These are phyloP conservation scores for Chalciporus sp. DNA, from an alignment of 1,284 basidiomycete species.

Conservation along the genomic window DNA sequence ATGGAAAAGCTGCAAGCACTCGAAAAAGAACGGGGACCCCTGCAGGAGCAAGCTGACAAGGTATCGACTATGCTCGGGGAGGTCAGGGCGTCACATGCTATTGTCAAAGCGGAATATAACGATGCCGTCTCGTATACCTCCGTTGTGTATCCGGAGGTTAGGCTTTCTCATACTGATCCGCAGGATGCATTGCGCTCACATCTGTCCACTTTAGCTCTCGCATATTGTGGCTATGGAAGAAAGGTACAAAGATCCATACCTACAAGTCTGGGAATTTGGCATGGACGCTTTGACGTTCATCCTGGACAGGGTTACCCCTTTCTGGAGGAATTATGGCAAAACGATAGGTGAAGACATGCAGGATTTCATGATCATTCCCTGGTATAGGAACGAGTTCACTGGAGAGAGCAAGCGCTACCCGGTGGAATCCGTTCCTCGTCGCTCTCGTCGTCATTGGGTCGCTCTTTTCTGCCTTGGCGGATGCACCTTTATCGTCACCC, in stretches of 20 bases:
- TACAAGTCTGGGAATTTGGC: conserved; percentile 75
- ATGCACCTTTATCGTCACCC: conserved; percentile 44
- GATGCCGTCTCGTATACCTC: conserved; percentile 68
- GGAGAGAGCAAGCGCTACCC: conserved; percentile 70
- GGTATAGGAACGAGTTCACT: conserved; percentile 80
- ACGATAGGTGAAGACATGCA: conserved; percentile 74
- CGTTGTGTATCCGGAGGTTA: conserved; percentile 73
- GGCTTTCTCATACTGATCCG: conserved; percentile 9
- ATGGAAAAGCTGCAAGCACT: conserved; percentile 43
- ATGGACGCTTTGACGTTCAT: conserved; percentile 73
- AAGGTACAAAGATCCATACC: conserved; percentile 73
- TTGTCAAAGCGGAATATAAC: conserved; percentile 67
- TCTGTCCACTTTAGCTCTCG: conserved; percentile 50
- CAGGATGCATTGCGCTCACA: conserved; percentile 3
- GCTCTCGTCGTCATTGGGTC: conserved; percentile 69
- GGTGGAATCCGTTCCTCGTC: conserved; percentile 57
- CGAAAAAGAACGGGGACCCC: conserved; percentile 42
- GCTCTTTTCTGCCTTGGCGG: conserved; percentile 55
- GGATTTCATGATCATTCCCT: conserved; percentile 76
- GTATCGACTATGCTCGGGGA: conserved; percentile 49
- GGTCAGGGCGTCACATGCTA: conserved; percentile 55
- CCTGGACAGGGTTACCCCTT: conserved; percentile 70
- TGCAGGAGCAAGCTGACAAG: conserved; percentile 46
- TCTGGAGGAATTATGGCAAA: conserved; percentile 78
- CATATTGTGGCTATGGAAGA: conserved; percentile 69